Percentiles rank a stretch among this genome's conserved stretches.
These are phyloP conservation scores for Emiliania huxleyi DNA, from an alignment of 78 protist genomes.

Conservation along the genomic window DNA sequence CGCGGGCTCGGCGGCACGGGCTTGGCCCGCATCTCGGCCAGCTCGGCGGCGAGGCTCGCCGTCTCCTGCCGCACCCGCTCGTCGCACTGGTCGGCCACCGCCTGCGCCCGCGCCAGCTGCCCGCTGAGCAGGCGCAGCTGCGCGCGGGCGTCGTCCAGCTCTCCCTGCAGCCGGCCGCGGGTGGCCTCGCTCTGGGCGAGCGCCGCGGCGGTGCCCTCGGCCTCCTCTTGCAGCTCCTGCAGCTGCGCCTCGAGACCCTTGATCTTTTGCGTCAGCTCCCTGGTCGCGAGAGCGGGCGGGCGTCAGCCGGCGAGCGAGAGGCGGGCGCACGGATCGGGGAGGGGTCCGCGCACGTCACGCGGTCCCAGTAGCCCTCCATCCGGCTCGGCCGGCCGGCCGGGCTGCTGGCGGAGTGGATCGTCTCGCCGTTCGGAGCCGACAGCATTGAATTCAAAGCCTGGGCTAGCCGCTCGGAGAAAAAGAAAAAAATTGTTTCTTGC, in stretches of 20 bases:
- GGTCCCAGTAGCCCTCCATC: neutral
- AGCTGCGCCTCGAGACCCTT: neutral
- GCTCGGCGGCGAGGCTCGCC: neutral
- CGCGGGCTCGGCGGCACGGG: neutral
- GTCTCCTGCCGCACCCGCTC: neutral
- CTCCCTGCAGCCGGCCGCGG: neutral
- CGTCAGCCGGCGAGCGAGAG: neutral
- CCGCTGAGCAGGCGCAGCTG: neutral
- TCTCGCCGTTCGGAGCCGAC: too few relatives aligned
- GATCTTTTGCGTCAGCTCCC: neutral
- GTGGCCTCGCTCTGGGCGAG: neutral
- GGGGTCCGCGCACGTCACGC: neutral
- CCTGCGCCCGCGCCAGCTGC: neutral
- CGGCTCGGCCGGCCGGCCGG: too few relatives aligned
- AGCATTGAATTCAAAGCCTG: too few relatives aligned
- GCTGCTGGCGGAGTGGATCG: too few relatives aligned
- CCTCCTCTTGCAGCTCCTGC: neutral
- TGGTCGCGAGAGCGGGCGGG: neutral
- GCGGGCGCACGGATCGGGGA: too few relatives aligned
- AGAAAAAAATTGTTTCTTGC: too few relatives aligned
- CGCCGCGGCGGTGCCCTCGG: neutral
- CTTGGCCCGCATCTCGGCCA: neutral
- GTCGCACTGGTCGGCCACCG: neutral
- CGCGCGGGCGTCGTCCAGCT: neutral
- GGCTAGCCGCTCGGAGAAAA: too few relatives aligned